Base-by-base conservation (phyloP, 139 green algal genomes). In the Zygnema circumcarinatum region DNA sequence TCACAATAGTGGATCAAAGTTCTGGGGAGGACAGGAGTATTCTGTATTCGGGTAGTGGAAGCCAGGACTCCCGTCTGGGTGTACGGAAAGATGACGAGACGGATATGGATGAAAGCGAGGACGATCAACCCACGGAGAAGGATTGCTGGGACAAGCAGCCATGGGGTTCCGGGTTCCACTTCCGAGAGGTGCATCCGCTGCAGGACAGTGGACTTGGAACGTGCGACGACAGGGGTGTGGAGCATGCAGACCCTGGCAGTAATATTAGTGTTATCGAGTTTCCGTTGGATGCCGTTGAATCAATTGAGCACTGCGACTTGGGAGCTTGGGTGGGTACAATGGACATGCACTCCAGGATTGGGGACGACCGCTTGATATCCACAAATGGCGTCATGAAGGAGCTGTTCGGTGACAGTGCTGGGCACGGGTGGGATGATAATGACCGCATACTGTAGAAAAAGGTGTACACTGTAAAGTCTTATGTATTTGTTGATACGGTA, bases 321-420 rank as follows among this genome's bases (percentile, higher is more conserved):
- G 69, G 36, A 78, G 11, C 7, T 11, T 78, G 69, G 69, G 69
- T 52, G 11, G 36, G 36, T 3, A 41, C 69, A 16, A 39, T 78
- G 69, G 16, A 78, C 11, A 78, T 78, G 69, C 11, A 3, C 16
- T 41, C 69, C 3, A 39, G 69, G 35, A 52, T 22, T 7, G 35
- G 69, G 16, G 69, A 78, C 35, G 69, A 78, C 16, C 69, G 16
- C 16, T 78, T 78, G 7, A 78, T 78, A 22, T 78, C 69, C 16
- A 78, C 69, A 7, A 78, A 78, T 16, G 69, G 69, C 16, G 69
- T 78, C 11, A 78, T 78, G 16, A 78, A 78, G 69, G 69, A 78
- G 69, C 69, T 78, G 3, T 78, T 78, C 16, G 69, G 69, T 39
- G 69, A 78, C 16, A 62, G 47, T 62, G 16, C 7, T 16, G 47